Percentiles rank a stretch among this genome's conserved stretches.
phyloP scores from a whole-genome alignment of 2,329 filamentous ascomycete species.

The Myotisia sp. region DNA sequence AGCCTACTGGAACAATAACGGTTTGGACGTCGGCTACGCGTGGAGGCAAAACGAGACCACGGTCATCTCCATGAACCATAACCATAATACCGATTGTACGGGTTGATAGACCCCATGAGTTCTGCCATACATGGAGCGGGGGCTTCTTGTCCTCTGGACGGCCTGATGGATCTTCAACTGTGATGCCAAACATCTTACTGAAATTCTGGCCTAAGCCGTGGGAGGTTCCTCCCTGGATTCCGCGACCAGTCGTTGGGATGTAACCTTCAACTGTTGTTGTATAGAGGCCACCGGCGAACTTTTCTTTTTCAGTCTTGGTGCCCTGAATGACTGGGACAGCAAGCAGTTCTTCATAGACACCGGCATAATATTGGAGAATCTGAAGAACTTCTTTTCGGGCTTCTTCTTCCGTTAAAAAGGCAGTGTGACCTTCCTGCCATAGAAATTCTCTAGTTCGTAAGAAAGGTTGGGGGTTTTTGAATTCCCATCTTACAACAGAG shows the following conservation, averaged over 20 bases:
- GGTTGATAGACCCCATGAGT: slow-evolving; percentile 96
- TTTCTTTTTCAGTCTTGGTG: slow-evolving; percentile 92
- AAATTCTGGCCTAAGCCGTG: slow-evolving; percentile 96
- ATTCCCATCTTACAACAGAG: slow-evolving; percentile 89
- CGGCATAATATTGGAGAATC: slow-evolving; percentile 85
- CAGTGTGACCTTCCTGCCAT: slow-evolving; percentile 95
- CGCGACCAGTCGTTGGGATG: slow-evolving; percentile 86
- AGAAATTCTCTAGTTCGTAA: slow-evolving; percentile 87
- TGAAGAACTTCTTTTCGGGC: slow-evolving; percentile 77
- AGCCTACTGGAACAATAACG: slow-evolving; percentile 79
- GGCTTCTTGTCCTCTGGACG: slow-evolving; percentile 60
- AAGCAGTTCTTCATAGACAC: slow-evolving; percentile 82
- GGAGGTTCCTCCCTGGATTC: slow-evolving; percentile 90
- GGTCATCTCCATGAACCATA: slow-evolving; percentile 93
- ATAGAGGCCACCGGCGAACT: slow-evolving; percentile 92
- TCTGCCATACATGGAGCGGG: slow-evolving; percentile 87
- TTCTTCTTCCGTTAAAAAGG: slow-evolving; percentile 69
- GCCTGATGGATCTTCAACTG: slow-evolving; percentile 72
- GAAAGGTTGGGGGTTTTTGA: slow-evolving; percentile 79
- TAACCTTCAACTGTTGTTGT: slow-evolving; percentile 96
- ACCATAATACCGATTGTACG: slow-evolving; percentile 98
- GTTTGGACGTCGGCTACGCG: slow-evolving; percentile 75
- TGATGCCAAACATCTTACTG: slow-evolving; percentile 98
- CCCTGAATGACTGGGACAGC: slow-evolving; percentile 91
- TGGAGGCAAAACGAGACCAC: slow-evolving; percentile 84